Percentiles rank a stretch among this genome's conserved stretches.
Evolutionary conservation across 2,329 filamentous ascomycete genomes (phyloP).

Genomic region (Aspergillus ruber): DNA sequence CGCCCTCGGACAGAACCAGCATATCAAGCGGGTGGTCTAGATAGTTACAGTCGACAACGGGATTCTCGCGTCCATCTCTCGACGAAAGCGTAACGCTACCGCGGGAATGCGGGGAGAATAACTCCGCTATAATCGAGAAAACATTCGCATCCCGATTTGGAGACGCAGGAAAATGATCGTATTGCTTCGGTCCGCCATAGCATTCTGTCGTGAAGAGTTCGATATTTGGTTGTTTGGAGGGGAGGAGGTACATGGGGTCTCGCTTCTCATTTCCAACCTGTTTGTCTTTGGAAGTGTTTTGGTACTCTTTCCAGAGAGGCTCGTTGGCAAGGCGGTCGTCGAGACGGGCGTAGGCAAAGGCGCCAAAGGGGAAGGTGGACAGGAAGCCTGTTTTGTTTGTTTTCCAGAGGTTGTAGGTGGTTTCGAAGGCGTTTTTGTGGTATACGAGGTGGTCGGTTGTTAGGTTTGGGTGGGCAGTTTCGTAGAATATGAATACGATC

Average conservation of each 20-base stretch:
- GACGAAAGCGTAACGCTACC: slow-evolving; percentile 50
- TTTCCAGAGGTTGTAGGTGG: slow-evolving; percentile 51
- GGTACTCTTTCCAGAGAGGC: slow-evolving; percentile 49
- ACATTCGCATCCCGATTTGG: slow-evolving; percentile 43
- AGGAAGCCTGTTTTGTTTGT: slow-evolving; percentile 53
- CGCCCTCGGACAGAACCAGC: slow-evolving; percentile 54
- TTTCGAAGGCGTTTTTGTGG: slow-evolving; percentile 47
- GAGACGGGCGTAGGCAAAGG: slow-evolving; percentile 56
- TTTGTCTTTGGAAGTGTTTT: slow-evolving; percentile 22
- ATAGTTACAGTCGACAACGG: slow-evolving; percentile 54
- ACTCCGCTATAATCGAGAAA: slow-evolving; percentile 53
- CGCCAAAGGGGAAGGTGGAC: slow-evolving; percentile 57
- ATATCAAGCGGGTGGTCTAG: slow-evolving; percentile 52
- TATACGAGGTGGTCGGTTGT: slow-evolving; percentile 55
- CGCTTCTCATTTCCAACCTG: slow-evolving; percentile 32
- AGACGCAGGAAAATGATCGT: slow-evolving; percentile 44
- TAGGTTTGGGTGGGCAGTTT: slow-evolving; percentile 46
- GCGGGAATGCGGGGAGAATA: slow-evolving; percentile 53
- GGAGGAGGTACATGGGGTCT: slow-evolving; percentile 57
- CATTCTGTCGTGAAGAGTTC: slow-evolving; percentile 60
- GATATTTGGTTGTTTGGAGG: slow-evolving; percentile 49
- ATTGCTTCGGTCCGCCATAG: slow-evolving; percentile 56
- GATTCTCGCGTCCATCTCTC: slow-evolving; percentile 45
- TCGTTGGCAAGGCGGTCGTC: slow-evolving; percentile 53
- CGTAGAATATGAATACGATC: slow-evolving; percentile 57